A percentile compares a stretch with the other conserved stretches of the same genome.
phyloP scores from a whole-genome alignment of 345 rosid genomes.

The Eucalyptus decipiens region DNA sequence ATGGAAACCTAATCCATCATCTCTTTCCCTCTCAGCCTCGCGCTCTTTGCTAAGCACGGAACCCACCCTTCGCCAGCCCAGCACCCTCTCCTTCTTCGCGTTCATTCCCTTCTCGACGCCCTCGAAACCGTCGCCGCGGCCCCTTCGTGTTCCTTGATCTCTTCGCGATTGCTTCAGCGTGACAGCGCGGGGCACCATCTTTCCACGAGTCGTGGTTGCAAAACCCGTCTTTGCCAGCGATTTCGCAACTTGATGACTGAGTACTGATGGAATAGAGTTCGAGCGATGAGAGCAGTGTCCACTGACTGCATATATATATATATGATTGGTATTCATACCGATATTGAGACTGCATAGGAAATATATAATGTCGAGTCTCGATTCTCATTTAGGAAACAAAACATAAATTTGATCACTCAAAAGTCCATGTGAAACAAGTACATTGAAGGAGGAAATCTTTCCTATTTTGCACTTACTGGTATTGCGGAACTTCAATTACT shows the following conservation, averaged over 20 bases:
- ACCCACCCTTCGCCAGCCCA: background rate
- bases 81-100: background rate
- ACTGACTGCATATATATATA: background rate
- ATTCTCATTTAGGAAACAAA: background rate
- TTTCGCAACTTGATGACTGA: background rate
- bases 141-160: background rate
- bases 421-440: fast-evolving
- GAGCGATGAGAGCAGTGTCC: background rate
- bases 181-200: background rate
- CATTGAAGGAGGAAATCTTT: background rate
- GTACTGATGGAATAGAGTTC: background rate
- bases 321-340: background rate
- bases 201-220: background rate
- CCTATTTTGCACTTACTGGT: background rate
- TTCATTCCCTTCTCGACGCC: background rate
- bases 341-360: background rate
- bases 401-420: background rate
- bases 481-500: background rate
- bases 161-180: background rate
- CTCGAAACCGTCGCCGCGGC: background rate
- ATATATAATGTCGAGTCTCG: background rate
- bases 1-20: background rate
- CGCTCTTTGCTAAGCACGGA: background rate
- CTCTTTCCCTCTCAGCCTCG: background rate
- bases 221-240: background rate